A percentile compares a stretch with the other conserved stretches of the same genome.
Conservation (phyloP, 169 alveolate species). For the Cryptosporidium felis region DNA sequence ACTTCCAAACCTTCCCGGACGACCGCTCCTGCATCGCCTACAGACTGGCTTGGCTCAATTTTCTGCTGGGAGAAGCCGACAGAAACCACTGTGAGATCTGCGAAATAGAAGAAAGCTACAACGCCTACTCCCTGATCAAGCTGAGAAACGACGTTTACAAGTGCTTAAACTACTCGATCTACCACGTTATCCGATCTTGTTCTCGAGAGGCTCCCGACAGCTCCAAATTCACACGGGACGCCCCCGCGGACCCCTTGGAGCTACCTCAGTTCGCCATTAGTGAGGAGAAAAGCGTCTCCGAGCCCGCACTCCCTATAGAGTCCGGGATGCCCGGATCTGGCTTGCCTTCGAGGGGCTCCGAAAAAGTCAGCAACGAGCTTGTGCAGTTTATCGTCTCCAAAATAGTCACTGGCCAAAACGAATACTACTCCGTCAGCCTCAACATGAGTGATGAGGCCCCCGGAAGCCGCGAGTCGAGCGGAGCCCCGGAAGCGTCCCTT, state of each 20-base stretch:
- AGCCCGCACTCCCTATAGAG: too few relatives aligned
- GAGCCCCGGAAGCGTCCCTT: not conserved
- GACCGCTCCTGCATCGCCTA: not conserved
- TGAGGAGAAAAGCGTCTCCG: not conserved
- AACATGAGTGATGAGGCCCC: slow-evolving; percentile 16
- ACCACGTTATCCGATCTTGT: too few relatives aligned
- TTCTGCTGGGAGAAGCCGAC: slow-evolving; percentile 25
- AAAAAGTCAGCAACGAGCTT: not conserved
- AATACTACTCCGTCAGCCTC: slow-evolving; percentile 14
- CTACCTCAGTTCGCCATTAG: not conserved
- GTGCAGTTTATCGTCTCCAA: slow-evolving; percentile 16
- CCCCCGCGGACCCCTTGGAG: not conserved
- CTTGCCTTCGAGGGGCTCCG: not conserved
- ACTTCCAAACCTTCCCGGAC: slow-evolving; percentile 30
- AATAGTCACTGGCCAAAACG: slow-evolving; percentile 51
- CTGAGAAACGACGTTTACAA: slow-evolving; percentile 61
- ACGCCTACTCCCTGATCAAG: slow-evolving; percentile 50
- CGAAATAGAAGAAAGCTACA: slow-evolving; percentile 39
- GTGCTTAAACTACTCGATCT: slow-evolving; percentile 30
- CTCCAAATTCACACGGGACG: too few relatives aligned
- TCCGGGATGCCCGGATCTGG: too few relatives aligned
- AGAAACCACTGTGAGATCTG: not conserved
- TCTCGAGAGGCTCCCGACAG: too few relatives aligned
- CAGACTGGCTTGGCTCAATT: slow-evolving; percentile 53
- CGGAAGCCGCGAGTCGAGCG: not conserved